Evolutionary conservation across 2,329 filamentous ascomycete genomes (phyloP), one percentile per base, ranked within the genome.

Genomic region (Clarireedia paspali): DNA sequence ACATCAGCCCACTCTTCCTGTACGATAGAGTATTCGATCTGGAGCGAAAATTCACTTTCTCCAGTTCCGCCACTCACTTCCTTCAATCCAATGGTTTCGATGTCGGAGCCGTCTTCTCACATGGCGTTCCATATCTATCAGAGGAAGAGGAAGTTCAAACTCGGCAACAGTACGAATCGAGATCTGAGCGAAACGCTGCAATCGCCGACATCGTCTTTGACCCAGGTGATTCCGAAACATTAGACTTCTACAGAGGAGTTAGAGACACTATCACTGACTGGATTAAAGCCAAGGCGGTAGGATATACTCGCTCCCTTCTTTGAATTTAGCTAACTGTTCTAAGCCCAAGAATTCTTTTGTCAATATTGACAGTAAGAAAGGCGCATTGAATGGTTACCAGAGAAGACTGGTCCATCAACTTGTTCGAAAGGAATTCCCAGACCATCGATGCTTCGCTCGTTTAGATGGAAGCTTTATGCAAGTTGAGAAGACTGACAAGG

Each of bases 401-500:
- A 82, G 84, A 66, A 75, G 82, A 36, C 73, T 88, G 5, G 76
- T 88, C 0, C 81, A 88, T 64, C 83, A 87, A 62, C 72, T 87
- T 12, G 75, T 88, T n/a, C 75, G 81, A 12, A 77, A 76, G 14
- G 83, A 87, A 60, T 88, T 75, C 48, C 75, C 77, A 1, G 50
- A 50, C 5, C 61, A 63, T 15, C 53, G 62, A 47, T 59, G 60
- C 5, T 65, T 66, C 55, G n/a, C 59, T 39, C 57, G 60, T 12
- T 59, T 60, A 23, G 62, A 65, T 42, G 60, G 61, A 14, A 55
- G 54, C 17, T 69, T 69, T 44, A 68, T 70, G 66, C 67, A 68
- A 57, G 53, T 70, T n/a, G 61, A 59, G 36, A 64, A 59, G 47
- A 20, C 67, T 17, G 58, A 68, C 58, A 26, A 38, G 1, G 52